These are phyloP conservation scores for Claviceps sp. DNA, from an alignment of 2,329 filamentous ascomycete species.

Conservation along the genomic window DNA sequence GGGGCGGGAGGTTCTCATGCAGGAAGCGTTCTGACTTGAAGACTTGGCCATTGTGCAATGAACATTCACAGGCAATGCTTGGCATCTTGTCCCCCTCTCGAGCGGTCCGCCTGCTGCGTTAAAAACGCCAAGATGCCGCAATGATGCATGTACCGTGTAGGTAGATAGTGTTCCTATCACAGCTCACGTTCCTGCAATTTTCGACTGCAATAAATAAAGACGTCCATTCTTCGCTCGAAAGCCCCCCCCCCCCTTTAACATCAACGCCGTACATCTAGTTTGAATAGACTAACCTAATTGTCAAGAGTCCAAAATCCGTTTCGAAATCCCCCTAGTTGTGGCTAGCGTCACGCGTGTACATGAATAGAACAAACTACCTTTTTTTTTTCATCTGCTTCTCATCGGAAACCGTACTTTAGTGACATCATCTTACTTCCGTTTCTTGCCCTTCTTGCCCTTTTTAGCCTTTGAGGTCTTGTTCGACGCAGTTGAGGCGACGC, in stretches of 20 bases:
- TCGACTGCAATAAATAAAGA: neutral
- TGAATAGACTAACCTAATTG: neutral
- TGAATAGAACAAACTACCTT: neutral
- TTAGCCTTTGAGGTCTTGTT: slow-evolving; percentile 32
- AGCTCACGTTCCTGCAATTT: neutral
- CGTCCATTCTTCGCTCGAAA: neutral
- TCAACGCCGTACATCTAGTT: slow-evolving; percentile 5
- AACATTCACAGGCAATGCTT: too few relatives aligned
- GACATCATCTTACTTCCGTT: slow-evolving; percentile 16
- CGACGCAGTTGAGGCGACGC: slow-evolving; percentile 65
- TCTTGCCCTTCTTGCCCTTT: slow-evolving; percentile 24
- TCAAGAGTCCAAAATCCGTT: neutral
- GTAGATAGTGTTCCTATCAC: too few relatives aligned
- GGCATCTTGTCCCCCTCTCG: too few relatives aligned
- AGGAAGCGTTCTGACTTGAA: too few relatives aligned
- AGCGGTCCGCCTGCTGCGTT: too few relatives aligned
- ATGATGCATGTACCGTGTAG: too few relatives aligned
- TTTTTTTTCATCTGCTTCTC: neutral
- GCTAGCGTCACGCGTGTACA: neutral
- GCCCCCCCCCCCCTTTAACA: slow-evolving; percentile 1
- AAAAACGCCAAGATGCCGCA: too few relatives aligned
- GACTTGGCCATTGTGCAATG: too few relatives aligned
- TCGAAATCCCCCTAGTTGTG: neutral
- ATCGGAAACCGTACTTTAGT: neutral
- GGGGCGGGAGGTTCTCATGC: too few relatives aligned